These are phyloP conservation scores for Candida sp. DNA, from an alignment of 1,139 yeast species.

Conservation along the genomic window DNA sequence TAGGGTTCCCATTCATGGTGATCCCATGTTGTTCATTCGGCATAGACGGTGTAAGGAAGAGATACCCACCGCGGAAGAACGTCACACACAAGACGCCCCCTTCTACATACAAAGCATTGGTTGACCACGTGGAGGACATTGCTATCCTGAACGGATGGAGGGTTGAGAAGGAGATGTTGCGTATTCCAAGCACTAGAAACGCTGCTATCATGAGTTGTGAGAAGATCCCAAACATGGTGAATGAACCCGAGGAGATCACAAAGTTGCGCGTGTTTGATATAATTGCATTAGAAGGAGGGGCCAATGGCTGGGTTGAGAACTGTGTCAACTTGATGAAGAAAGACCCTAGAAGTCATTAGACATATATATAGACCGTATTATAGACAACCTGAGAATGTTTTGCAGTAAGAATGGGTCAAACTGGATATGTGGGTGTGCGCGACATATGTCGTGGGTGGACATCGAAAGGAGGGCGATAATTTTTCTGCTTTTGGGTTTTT, in stretches of 20 bases:
- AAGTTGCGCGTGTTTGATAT: constrained; percentile 56
- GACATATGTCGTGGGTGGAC: neutral
- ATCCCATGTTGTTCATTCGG: constrained; percentile 97
- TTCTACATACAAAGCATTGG: constrained; percentile 85
- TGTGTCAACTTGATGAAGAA: constrained; percentile 67
- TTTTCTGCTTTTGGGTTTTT: neutral
- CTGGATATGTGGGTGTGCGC: neutral
- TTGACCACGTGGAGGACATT: constrained; percentile 80
- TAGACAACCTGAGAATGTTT: neutral
- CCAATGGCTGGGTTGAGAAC: constrained; percentile 88
- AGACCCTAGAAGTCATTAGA: constrained; percentile 48
- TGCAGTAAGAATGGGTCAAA: neutral
- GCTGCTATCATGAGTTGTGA: constrained; percentile 82
- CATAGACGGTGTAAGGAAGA: constrained; percentile 71
- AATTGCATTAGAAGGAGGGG: constrained; percentile 80
- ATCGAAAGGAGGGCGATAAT: neutral
- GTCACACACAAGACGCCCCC: constrained; percentile 7
- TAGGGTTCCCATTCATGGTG: constrained; percentile 87
- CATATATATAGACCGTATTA: neutral
- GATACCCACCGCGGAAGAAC: constrained; percentile 55
- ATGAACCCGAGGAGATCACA: constrained; percentile 26
- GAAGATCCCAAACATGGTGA: constrained; percentile 23
- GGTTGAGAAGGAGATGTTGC: constrained; percentile 81
- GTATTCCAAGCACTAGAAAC: constrained; percentile 95
- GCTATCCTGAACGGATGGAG: constrained; percentile 80